A percentile compares a stretch with the other conserved stretches of the same genome.
These are phyloP conservation scores for Cordyceps javanica DNA, from an alignment of 2,329 filamentous ascomycete species.

Conservation along the genomic window DNA sequence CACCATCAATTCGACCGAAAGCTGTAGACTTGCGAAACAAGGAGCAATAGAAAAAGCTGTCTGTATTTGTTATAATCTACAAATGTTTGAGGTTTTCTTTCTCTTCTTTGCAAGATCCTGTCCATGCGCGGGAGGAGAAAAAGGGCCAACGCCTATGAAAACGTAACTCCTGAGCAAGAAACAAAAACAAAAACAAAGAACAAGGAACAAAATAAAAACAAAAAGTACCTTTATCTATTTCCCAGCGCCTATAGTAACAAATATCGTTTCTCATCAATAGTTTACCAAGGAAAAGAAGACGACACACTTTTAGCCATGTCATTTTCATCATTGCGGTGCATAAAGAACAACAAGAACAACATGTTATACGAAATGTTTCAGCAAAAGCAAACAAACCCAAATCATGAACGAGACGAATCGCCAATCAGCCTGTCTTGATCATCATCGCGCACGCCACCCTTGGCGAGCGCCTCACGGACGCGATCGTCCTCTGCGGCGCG, in stretches of 20 bases:
- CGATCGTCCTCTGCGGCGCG: slow-evolving; percentile 53
- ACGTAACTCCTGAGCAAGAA: too few relatives aligned
- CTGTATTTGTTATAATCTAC: too few relatives aligned
- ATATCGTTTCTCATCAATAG: background rate
- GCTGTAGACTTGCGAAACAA: background rate
- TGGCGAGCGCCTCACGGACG: slow-evolving; percentile 45
- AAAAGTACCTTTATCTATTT: background rate
- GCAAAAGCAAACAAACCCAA: background rate
- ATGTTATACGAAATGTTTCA: too few relatives aligned
- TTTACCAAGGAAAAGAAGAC: background rate
- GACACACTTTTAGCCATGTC: too few relatives aligned
- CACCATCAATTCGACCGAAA: background rate
- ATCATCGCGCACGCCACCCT: slow-evolving; percentile 35
- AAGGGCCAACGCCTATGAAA: too few relatives aligned
- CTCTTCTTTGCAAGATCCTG: background rate
- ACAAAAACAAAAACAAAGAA: background rate
- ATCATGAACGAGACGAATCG: slow-evolving; percentile 17
- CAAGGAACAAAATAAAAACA: background rate
- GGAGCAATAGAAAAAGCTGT: too few relatives aligned
- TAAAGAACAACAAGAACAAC: background rate
- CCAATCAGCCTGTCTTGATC: slow-evolving; percentile 37
- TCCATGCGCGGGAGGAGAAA: too few relatives aligned
- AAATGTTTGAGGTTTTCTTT: background rate
- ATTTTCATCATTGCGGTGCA: background rate
- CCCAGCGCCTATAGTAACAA: background rate